Conservation (phyloP, 2,329 filamentous ascomycete species). For the Stylonectria norvegica region DNA sequence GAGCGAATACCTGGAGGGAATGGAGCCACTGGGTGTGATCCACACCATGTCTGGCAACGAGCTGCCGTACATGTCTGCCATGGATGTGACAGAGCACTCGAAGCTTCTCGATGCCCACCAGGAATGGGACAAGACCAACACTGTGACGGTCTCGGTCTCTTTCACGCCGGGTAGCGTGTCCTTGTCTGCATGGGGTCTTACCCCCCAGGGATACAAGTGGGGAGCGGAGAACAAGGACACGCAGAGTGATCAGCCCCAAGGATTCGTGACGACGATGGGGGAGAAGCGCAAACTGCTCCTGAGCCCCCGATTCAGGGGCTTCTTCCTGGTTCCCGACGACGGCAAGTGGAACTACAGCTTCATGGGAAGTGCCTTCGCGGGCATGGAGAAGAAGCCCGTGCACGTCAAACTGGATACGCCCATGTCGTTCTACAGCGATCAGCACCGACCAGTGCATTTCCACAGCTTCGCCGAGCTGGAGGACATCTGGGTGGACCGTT, state of each 20-base stretch:
- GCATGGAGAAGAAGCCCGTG: constrained; percentile 84
- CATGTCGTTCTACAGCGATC: constrained; percentile 82
- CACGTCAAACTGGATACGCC: constrained; percentile 94
- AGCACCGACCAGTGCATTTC: constrained; percentile 92
- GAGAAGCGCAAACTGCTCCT: constrained; percentile 93
- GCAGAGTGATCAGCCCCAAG: constrained; percentile 87
- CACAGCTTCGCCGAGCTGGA: constrained; percentile 96
- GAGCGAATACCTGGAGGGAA: constrained; percentile 79
- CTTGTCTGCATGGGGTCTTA: constrained; percentile 88
- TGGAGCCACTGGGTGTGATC: constrained; percentile 92
- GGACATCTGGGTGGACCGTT: constrained; percentile 91
- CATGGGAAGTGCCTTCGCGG: constrained; percentile 85
- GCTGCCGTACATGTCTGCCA: constrained; percentile 91
- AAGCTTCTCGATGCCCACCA: constrained; percentile 79
- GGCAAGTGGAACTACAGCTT: constrained; percentile 97
- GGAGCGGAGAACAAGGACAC: constrained; percentile 93
- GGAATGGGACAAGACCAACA: constrained; percentile 71
- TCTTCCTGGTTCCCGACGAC: constrained; percentile 91
- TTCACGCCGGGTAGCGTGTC: constrained; percentile 97
- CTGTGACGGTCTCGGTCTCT: constrained; percentile 88
- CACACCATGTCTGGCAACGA: constrained; percentile 95
- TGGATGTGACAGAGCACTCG: constrained; percentile 91
- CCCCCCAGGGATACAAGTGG: constrained; percentile 92
- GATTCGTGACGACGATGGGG: constrained; percentile 88
- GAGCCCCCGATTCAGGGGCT: constrained; percentile 89